phyloP scores from a whole-genome alignment of 2,329 filamentous ascomycete species.

The Huntiella savannae region DNA sequence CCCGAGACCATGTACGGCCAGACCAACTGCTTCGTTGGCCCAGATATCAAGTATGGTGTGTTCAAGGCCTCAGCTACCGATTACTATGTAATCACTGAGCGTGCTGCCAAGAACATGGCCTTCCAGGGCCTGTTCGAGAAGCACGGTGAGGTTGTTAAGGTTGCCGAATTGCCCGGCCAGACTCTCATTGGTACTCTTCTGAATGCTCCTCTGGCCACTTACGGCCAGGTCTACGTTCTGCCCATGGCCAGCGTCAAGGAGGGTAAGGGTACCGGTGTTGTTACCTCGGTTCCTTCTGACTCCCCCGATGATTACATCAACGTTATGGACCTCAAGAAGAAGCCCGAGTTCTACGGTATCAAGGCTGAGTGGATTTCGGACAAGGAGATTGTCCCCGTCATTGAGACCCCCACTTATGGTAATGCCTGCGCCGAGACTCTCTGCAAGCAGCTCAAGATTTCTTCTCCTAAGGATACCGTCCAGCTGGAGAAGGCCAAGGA shows the following conservation, averaged over 20 bases:
- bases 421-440: conserved; percentile 67
- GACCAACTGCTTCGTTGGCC: conserved; percentile 86
- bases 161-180: conserved; percentile 56
- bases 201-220: conserved; percentile 70
- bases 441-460: conserved; percentile 87
- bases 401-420: conserved; percentile 72
- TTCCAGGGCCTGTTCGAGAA: conserved; percentile 73
- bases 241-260: conserved; percentile 90
- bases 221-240: conserved; percentile 69
- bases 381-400: conserved; percentile 73
- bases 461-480: conserved; percentile 84
- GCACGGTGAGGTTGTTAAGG: conserved; percentile 56
- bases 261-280: conserved; percentile 89
- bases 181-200: conserved; percentile 77
- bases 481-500: conserved; percentile 87
- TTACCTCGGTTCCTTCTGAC: conserved; percentile 89
- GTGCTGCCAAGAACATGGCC: conserved; percentile 88
- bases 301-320: conserved; percentile 88
- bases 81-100: conserved; percentile 67
- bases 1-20: conserved; percentile 99
- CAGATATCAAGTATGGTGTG: conserved; percentile 73
- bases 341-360: conserved; percentile 89
- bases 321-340: conserved; percentile 72
- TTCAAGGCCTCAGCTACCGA: conserved; percentile 63
- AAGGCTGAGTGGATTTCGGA: conserved; percentile 83